phyloP scores from a whole-genome alignment of 495 filamentous ascomycete species.

The Hypoxylon fuscum region DNA sequence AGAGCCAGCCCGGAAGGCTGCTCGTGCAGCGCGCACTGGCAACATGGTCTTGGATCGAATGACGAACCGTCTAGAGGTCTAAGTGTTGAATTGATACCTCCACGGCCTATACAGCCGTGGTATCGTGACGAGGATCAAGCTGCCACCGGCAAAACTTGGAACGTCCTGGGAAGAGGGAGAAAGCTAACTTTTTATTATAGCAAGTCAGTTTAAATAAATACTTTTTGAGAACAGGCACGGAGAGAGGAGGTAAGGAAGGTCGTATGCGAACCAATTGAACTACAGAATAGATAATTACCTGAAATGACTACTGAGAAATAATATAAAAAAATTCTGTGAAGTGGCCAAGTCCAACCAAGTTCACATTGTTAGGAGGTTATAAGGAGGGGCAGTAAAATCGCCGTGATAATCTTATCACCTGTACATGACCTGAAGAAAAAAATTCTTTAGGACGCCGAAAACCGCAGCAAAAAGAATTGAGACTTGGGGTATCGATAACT shows the following conservation, averaged over 20 bases:
- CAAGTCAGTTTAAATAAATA: constrained; percentile 29
- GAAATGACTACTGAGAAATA: constrained; percentile 24
- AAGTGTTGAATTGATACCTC: constrained; percentile 23
- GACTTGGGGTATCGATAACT: constrained; percentile 6
- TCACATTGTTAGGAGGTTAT: constrained; percentile 36
- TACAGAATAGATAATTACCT: constrained; percentile 28
- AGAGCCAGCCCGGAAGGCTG: constrained; percentile 54
- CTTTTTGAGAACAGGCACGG: constrained; percentile 1
- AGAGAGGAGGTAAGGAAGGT: not conserved
- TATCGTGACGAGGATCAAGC: constrained; percentile 36
- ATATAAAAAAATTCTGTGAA: constrained; percentile 10
- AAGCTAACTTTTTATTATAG: constrained; percentile 12
- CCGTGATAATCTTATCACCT: constrained; percentile 33
- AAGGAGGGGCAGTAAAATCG: constrained; percentile 36
- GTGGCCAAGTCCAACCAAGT: constrained; percentile 33
- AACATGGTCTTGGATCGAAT: constrained; percentile 24
- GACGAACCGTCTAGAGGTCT: constrained; percentile 14
- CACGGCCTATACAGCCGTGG: constrained; percentile 42
- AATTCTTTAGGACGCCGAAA: constrained; percentile 35
- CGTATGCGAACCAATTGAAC: constrained; percentile 31
- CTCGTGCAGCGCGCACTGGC: constrained; percentile 27
- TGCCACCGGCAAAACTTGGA: constrained; percentile 33
- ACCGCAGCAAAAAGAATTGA: constrained; percentile 30
- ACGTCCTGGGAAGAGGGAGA: constrained; percentile 24
- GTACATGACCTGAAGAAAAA: constrained; percentile 33